These are phyloP conservation scores for Pisolithus tinctorius DNA, from an alignment of 768 basidiomycete genomes.

Conservation along the genomic window DNA sequence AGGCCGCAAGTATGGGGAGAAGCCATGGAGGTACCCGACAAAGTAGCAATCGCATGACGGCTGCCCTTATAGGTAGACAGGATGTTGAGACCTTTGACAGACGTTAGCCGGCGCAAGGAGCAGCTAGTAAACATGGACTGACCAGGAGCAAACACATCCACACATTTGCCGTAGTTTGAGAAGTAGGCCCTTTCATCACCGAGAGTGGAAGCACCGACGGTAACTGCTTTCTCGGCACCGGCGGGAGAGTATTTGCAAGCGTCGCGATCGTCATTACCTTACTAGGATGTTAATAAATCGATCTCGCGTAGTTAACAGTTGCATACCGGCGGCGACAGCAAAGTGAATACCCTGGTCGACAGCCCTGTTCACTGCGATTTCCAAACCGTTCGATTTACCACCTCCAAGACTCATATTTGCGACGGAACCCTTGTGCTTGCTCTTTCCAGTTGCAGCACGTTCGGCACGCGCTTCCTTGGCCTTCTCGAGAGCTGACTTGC, in stretches of 20 bases:
- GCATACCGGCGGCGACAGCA: conserved; percentile 88
- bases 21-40: conserved; percentile 94
- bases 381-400: conserved; percentile 81
- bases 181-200: conserved; percentile 82
- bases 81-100: conserved; percentile 64
- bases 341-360: conserved; percentile 86
- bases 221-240: conserved; percentile 80
- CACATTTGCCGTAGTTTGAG: conserved; percentile 87
- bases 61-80: conserved; percentile 78
- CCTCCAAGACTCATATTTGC: conserved; percentile 98
- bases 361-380: conserved; percentile 79
- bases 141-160: conserved; percentile 90
- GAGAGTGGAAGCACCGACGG: conserved; percentile 88
- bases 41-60: conserved; percentile 53
- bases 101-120: not conserved
- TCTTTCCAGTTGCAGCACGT: conserved; percentile 64
- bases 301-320: not conserved
- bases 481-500: conserved; percentile 43
- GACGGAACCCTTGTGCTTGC: conserved; percentile 87
- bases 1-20: conserved; percentile 89
- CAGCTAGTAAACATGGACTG: conserved; percentile 8
- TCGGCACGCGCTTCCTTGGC: conserved; percentile 59
- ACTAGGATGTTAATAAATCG: not conserved
- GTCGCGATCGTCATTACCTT: conserved; percentile 78
- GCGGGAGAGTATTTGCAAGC: conserved; percentile 95